Conservation (phyloP, 2,329 filamentous ascomycete species). For the Cadophora sp. region DNA sequence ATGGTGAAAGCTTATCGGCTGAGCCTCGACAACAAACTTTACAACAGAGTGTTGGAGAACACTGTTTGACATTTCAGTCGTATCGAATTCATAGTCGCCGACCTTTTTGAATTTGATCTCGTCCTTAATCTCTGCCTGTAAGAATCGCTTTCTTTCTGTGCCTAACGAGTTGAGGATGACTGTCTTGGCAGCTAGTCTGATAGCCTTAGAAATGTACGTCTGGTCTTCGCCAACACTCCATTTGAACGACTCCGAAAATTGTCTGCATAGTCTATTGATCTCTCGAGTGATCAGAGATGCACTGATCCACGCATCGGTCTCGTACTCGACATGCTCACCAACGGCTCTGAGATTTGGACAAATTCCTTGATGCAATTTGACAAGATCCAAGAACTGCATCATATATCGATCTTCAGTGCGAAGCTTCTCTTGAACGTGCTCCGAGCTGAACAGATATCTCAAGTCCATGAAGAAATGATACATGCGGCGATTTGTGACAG, state of each 20-base stretch:
- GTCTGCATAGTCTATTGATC: conserved; percentile 89
- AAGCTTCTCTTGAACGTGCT: conserved; percentile 85
- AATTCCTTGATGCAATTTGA: conserved; percentile 96
- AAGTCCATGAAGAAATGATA: conserved; percentile 98
- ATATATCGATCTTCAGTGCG: conserved; percentile 86
- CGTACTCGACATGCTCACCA: conserved; percentile 96
- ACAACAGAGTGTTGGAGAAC: conserved; percentile 68
- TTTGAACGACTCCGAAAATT: conserved; percentile 86
- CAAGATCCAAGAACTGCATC: conserved; percentile 91
- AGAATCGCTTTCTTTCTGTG: conserved; percentile 85
- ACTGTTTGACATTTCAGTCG: conserved; percentile 38
- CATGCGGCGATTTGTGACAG: conserved; percentile 92
- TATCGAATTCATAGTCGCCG: conserved; percentile 81
- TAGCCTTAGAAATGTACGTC: conserved; percentile 71
- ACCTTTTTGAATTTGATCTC: conserved; percentile 83
- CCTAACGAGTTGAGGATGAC: conserved; percentile 91
- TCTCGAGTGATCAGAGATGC: conserved; percentile 93
- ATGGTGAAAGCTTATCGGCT: conserved; percentile 96
- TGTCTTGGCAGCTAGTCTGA: conserved; percentile 77
- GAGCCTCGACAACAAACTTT: conserved; percentile 85
- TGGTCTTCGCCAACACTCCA: conserved; percentile 70
- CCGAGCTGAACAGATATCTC: conserved; percentile 86
- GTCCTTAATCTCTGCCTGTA: conserved; percentile 85
- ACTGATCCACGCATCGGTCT: conserved; percentile 97
- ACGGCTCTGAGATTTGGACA: conserved; percentile 92